Conservation (phyloP, 768 basidiomycete species). For the Steccherinum ochraceum region DNA sequence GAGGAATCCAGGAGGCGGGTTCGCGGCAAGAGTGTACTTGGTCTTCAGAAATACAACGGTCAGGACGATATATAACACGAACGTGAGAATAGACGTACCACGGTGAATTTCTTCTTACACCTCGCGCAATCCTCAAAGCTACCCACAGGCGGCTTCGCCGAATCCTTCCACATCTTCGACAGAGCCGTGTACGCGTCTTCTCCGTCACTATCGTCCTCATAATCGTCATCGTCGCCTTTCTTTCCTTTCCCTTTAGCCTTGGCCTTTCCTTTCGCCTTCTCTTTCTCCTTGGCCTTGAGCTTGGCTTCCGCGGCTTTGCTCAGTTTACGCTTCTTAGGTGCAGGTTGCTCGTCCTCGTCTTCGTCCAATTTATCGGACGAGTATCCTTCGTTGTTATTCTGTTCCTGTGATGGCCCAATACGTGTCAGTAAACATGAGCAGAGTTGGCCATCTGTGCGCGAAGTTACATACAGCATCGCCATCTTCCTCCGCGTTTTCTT, state of each 20-base stretch:
- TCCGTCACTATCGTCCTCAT: slow-evolving; percentile 35
- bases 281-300: slow-evolving; percentile 32
- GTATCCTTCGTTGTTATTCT: slow-evolving; percentile 27
- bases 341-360: slow-evolving; percentile 33
- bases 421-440: neutral
- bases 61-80: neutral
- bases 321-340: slow-evolving; percentile 51
- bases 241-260: slow-evolving; percentile 26
- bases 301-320: slow-evolving; percentile 36
- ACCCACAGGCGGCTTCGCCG: slow-evolving; percentile 61
- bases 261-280: slow-evolving; percentile 29
- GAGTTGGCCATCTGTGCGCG: too few relatives aligned
- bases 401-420: too few relatives aligned
- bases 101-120: slow-evolving; percentile 82
- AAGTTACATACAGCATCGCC: neutral
- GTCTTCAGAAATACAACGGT: slow-evolving; percentile 47
- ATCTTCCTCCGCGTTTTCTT: slow-evolving; percentile 12
- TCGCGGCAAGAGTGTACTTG: slow-evolving; percentile 76
- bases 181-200: slow-evolving; percentile 66
- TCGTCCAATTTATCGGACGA: slow-evolving; percentile 76
- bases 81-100: slow-evolving; percentile 47
- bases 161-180: slow-evolving; percentile 39
- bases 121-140: slow-evolving; percentile 75
- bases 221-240: slow-evolving; percentile 26
- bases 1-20: slow-evolving; percentile 67